phyloP scores from a whole-genome alignment of 2,329 filamentous ascomycete genomes.

The Ophiostoma australiae region DNA sequence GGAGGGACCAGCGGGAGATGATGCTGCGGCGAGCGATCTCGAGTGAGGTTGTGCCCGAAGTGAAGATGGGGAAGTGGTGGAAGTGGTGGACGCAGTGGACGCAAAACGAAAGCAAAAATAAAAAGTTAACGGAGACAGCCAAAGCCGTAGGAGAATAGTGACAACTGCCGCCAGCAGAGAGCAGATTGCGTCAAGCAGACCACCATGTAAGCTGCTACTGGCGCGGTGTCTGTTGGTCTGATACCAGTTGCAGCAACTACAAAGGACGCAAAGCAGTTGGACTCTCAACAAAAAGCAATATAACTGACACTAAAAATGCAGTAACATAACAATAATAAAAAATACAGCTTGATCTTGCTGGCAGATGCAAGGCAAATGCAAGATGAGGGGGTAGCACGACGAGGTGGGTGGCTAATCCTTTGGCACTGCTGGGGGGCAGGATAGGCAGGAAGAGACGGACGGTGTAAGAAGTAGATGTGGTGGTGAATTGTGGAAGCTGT shows the following conservation, averaged over 20 bases:
- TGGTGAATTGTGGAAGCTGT: too few species aligned
- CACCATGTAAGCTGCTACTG: too few species aligned
- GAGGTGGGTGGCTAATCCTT: background rate
- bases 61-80: background rate
- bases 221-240: too few species aligned
- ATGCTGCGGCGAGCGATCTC: background rate
- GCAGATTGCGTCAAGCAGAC: too few species aligned
- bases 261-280: too few species aligned
- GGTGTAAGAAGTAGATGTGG: too few species aligned
- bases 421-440: background rate
- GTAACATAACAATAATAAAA: background rate
- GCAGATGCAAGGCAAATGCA: background rate
- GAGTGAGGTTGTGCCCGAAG: background rate
- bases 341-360: constrained; percentile 3
- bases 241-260: too few species aligned
- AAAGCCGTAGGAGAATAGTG: background rate
- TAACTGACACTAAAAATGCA: too few species aligned
- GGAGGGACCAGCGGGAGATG: background rate
- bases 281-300: too few species aligned
- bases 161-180: background rate
- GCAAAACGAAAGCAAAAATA: background rate
- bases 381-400: background rate
- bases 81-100: background rate
- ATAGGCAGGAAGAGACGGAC: too few species aligned
- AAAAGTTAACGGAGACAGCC: background rate